A percentile compares a stretch with the other conserved stretches of the same genome.
Evolutionary conservation across 2,329 filamentous ascomycete genomes (phyloP).

Genomic region (Colletotrichum agaves): DNA sequence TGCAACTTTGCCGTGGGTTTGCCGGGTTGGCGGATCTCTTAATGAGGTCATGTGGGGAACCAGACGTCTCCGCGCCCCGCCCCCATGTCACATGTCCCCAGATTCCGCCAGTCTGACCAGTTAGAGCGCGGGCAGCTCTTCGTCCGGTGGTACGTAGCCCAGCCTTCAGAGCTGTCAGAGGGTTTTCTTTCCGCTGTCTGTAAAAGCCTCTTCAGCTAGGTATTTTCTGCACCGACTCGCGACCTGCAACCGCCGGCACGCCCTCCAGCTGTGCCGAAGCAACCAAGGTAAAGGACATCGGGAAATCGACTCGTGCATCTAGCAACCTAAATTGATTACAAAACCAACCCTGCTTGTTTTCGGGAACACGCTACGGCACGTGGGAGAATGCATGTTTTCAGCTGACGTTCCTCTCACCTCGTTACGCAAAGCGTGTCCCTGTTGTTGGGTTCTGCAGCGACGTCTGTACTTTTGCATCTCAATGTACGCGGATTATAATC

Average conservation of each 20-base stretch:
- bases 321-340: slow-evolving; percentile 4
- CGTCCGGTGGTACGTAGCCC: too few relatives aligned
- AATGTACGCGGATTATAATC: too few relatives aligned
- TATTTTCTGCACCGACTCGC: not conserved
- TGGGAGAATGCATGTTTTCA: not conserved
- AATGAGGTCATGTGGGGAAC: slow-evolving; percentile 37
- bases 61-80: not conserved
- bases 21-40: slow-evolving; percentile 1
- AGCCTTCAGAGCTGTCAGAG: too few relatives aligned
- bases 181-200: too few relatives aligned
- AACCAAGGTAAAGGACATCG: not conserved
- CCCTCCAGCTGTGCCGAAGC: slow-evolving; percentile 2
- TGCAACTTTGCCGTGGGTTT: slow-evolving; percentile 27
- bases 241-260: not conserved
- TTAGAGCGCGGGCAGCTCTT: not conserved
- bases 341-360: not conserved
- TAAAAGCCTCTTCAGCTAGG: too few relatives aligned
- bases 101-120: not conserved
- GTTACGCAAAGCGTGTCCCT: too few relatives aligned
- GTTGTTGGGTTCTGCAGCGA: too few relatives aligned
- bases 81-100: slow-evolving; percentile 29
- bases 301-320: not conserved
- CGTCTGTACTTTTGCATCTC: too few relatives aligned
- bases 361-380: not conserved
- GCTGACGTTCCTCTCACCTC: too few relatives aligned